Base-by-base conservation (phyloP, 148 eudicot genomes). In the Rheum nobile region DNA sequence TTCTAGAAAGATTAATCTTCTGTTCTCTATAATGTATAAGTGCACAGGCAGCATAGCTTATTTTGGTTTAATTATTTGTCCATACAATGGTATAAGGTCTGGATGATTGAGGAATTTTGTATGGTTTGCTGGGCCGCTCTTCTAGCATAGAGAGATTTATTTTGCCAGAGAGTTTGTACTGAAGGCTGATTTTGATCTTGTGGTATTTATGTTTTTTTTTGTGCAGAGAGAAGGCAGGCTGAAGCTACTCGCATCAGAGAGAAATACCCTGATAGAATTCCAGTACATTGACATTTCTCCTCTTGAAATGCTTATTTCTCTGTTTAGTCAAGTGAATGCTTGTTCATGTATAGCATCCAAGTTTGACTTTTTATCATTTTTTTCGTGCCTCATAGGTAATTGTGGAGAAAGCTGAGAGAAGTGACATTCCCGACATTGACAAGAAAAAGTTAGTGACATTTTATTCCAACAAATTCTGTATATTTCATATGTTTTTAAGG, bases 171-270 rank as follows among this genome's bases (percentile, higher is more conserved):
- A 41, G 10, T 41, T 41, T 41, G 10, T 9, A 71, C 9, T 41
- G 39, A 17, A 37, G 29, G 48, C 50, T 41, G 65, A 8, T 46
- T 29, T 29, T 32, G 28, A 48, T 79, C 24, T 54, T 47, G 8
- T 7, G 67, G 38, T 67, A 9, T 14, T 10, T 8, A 21, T 28
- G 17, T 8, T 3, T 9, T 39, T 38, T 4, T 41, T 71, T 22
- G 19, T 26, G 19, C 90, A 93, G 98, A 93, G 72, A 89, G 95
- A 84, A 86, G 98, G 54, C 98, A 91, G 83, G 98, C 95, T 73
- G 98, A 93, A 85, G 90, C 98, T 83, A 81, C 90, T 76, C 97
- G 98, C 73, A 93, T 93, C 81, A 85, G 98, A 84, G 95, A 93
- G 84, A 93, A 91, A 84, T 93, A 93, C 59, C 95, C 97, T 14